These are phyloP conservation scores for Mortierella sp. DNA, from an alignment of 371 early-diverging fungal species.

Conservation along the genomic window DNA sequence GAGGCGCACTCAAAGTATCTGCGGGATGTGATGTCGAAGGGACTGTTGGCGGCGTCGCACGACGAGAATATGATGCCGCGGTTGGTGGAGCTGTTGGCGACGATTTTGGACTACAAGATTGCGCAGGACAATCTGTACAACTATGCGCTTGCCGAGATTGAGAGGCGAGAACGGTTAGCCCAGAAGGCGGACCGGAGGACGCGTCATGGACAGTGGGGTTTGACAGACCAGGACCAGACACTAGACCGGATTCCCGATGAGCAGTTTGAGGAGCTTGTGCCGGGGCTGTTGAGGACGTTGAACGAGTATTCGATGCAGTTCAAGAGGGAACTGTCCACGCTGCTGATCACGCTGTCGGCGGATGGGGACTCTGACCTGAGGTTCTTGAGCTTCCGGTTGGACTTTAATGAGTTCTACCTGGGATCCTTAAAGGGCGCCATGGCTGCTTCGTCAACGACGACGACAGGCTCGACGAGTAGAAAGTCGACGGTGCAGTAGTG, in stretches of 20 bases:
- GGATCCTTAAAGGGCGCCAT: slow-evolving; percentile 31
- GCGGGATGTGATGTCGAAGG: slow-evolving; percentile 70
- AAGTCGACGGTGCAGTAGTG: background rate
- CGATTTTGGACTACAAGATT: slow-evolving; percentile 45
- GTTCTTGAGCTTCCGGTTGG: slow-evolving; percentile 77
- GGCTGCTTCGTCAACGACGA: background rate
- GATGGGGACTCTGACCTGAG: slow-evolving; percentile 79
- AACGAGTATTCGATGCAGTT: slow-evolving; percentile 59
- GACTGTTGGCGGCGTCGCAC: slow-evolving; percentile 67
- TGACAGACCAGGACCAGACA: slow-evolving; percentile 56
- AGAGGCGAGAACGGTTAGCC: slow-evolving; percentile 38
- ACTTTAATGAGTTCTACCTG: slow-evolving; percentile 84
- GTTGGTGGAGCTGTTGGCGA: slow-evolving; percentile 34
- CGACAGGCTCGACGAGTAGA: background rate
- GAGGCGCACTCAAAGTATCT: slow-evolving; percentile 79
- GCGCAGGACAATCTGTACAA: slow-evolving; percentile 64
- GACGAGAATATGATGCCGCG: slow-evolving; percentile 60
- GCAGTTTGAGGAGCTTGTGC: slow-evolving; percentile 39
- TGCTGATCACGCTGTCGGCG: slow-evolving; percentile 71
- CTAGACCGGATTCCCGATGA: slow-evolving; percentile 43
- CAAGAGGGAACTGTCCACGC: slow-evolving; percentile 61
- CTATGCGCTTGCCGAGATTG: slow-evolving; percentile 51
- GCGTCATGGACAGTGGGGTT: slow-evolving; percentile 56
- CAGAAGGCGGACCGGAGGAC: slow-evolving; percentile 50
- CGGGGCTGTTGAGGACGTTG: slow-evolving; percentile 45